phyloP scores from a whole-genome alignment of 805 yeast genomes.

The Lachancea waltii region DNA sequence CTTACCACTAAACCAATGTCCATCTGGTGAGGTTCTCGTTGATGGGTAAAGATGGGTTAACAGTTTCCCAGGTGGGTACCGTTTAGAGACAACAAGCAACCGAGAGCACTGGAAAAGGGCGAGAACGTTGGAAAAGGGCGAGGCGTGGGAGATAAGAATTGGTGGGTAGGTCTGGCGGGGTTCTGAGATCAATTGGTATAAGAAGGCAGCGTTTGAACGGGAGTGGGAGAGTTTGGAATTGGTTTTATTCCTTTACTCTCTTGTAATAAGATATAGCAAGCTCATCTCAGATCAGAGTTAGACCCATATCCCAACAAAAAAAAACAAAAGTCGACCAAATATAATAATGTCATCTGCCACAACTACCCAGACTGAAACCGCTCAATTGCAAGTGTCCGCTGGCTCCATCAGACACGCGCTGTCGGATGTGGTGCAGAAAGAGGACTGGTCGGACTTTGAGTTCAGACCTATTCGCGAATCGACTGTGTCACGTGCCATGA shows the following conservation, averaged over 20 bases:
- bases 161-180: no score
- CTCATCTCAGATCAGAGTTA: no score
- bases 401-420: conserved; percentile 20
- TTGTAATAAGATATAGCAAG: no score
- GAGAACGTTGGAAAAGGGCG: not conserved
- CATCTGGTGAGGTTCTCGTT: no score
- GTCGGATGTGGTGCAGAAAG: conserved; percentile 28
- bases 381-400: conserved; percentile 9
- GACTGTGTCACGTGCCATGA: conserved; percentile 76
- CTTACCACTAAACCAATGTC: no score
- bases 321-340: not conserved
- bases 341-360: conserved; percentile 1
- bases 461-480: conserved; percentile 73
- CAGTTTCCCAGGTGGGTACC: no score
- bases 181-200: no score
- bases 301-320: not conserved
- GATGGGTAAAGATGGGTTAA: no score
- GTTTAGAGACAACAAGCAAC: no score
- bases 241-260: no score
- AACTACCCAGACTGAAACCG: conserved; percentile 9
- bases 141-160: not conserved
- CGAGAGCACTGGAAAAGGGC: not conserved
- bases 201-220: not conserved
- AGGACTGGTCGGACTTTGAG: conserved; percentile 60
- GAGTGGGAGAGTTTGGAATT: no score